Evolutionary conservation across 495 filamentous ascomycete species (phyloP).

Genomic region (Talaromyces adpressus): DNA sequence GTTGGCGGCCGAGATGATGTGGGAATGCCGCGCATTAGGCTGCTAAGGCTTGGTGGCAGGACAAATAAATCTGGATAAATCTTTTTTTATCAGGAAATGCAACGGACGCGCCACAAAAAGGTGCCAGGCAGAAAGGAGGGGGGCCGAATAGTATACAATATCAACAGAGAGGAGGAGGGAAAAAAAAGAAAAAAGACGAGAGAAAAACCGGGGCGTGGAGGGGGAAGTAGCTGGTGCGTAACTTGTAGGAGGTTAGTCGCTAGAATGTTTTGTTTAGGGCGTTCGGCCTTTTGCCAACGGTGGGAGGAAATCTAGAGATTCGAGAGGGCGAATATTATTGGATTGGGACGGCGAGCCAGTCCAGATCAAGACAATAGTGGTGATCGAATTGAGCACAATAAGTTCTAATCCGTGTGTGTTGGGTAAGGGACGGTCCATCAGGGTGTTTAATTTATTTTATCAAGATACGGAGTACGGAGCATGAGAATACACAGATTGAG

Average conservation of each 20-base stretch:
- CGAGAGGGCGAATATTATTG: neutral
- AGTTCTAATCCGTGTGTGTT: neutral
- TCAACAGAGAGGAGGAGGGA: neutral
- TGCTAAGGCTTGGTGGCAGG: slow-evolving; percentile 3
- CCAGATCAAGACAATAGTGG: slow-evolving; percentile 1
- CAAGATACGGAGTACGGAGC: neutral
- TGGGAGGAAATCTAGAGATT: neutral
- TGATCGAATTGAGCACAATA: neutral
- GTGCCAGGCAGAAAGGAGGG: neutral
- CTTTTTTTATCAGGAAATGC: neutral
- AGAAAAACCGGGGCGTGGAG: slow-evolving; percentile 1
- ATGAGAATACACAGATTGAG: neutral
- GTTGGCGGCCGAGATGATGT: neutral
- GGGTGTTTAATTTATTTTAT: neutral
- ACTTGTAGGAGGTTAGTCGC: neutral
- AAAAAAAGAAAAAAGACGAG: neutral
- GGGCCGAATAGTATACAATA: neutral
- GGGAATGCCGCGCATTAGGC: neutral
- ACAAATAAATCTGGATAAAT: neutral
- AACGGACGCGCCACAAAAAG: neutral
- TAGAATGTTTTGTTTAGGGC: slow-evolving; percentile 1
- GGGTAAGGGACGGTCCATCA: neutral
- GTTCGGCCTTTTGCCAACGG: slow-evolving; percentile 1
- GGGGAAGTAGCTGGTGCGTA: neutral
- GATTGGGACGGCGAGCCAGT: neutral